Base-by-base conservation (phyloP, 2,329 filamentous ascomycete species). In the Spiromastix sp. region DNA sequence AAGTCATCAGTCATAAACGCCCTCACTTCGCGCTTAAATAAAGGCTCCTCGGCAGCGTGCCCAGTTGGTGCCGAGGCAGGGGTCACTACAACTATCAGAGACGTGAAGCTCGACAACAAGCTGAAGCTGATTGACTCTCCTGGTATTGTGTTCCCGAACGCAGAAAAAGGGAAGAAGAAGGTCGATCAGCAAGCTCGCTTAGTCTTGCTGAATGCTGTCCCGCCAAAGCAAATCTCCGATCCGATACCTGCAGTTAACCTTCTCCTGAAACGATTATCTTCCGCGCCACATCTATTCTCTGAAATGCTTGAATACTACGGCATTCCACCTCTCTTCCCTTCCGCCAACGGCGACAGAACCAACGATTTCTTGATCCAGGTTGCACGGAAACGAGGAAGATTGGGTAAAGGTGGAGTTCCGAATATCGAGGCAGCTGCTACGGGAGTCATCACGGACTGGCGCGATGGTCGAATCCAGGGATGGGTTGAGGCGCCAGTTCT, bases 1-100 rank as follows among this genome's bases (percentile, higher is more conserved):
- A 95, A 95, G 68, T 93, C 85, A 18, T 94, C 86, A 33, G 85
- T 95, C 51, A 94, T 95, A 71, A 95, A 95, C 59, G 84, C 86
- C 11, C 77, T 95, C 37, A 81, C 85, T 13, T 78, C 82, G 24
- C 76, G 85, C 24, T 68, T 94, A 48, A 77, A 74, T 51, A 68
- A 70, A 45, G 74, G 74, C 24, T 64, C 64, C 29, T 66, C 72
- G 47, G 69, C 71, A 22, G 82, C 85, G 28, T 94, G 86, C 57
- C 87, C 87, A 1, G 82, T 84, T 1, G 87, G 87, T 41, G 86
- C 87, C 19, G 87, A 94, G 64, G 87, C 87, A 15, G 87, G 87
- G 36, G 85, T 95, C 25, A 95, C 87, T 4, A 95, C 86, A 28
- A 81, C 76, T 53, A 74, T 95, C 50, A 80, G 87, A 40, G 74